Conservation (phyloP, 495 filamentous ascomycete species). For the Parachaetomium inaequale region DNA sequence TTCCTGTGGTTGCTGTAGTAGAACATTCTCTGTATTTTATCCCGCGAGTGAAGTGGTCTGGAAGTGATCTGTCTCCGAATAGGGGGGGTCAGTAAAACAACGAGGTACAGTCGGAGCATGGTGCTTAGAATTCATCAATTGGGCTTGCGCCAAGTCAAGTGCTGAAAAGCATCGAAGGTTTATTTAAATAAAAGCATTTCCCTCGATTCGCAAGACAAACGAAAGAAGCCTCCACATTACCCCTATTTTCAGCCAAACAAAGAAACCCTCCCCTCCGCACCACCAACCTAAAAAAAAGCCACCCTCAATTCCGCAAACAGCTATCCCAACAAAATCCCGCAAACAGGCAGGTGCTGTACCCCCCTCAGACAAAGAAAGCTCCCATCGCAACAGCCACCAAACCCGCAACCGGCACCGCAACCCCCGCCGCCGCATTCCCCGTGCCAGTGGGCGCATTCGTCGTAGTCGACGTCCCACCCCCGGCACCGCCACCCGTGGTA, state of each 20-base stretch:
- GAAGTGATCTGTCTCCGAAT: too few species aligned
- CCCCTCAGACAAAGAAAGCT: conserved; percentile 18
- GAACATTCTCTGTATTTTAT: too few species aligned
- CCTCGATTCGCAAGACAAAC: background rate
- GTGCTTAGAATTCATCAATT: too few species aligned
- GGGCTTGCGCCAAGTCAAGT: too few species aligned
- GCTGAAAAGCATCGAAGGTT: too few species aligned
- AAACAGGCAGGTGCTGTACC: too few species aligned
- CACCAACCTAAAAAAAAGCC: background rate
- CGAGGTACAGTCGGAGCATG: too few species aligned
- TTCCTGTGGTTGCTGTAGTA: too few species aligned
- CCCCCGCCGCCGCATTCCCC: conserved; percentile 3
- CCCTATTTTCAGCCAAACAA: background rate
- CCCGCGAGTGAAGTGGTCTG: too few species aligned
- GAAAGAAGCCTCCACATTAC: background rate
- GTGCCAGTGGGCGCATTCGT: background rate
- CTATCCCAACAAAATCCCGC: too few species aligned
- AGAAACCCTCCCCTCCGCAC: background rate
- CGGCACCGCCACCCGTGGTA: background rate
- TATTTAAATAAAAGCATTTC: background rate
- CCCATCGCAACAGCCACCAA: conserved; percentile 16
- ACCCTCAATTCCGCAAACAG: too few species aligned
- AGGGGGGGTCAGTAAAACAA: too few species aligned
- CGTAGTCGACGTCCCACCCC: background rate
- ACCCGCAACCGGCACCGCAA: conserved; percentile 15